Conservation (phyloP, 2,329 filamentous ascomycete species). For the Claviceps capensis region DNA sequence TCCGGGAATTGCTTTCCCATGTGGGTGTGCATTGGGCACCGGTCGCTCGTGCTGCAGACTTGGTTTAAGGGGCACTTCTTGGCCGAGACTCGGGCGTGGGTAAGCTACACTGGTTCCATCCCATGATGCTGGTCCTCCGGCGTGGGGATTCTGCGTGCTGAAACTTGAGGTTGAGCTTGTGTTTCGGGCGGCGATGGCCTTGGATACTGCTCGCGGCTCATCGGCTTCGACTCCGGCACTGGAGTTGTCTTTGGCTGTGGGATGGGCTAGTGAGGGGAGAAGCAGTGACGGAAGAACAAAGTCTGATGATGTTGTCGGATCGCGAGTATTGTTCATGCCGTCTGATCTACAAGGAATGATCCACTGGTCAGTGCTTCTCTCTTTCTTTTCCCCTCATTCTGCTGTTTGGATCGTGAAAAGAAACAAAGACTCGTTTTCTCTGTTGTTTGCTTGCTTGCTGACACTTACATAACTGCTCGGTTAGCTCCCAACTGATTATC, state of each 20-base stretch:
- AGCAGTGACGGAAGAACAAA: conserved; percentile 12
- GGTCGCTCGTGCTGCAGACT: conserved; percentile 25
- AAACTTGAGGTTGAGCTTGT: conserved; percentile 7
- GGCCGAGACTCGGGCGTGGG: conserved; percentile 13
- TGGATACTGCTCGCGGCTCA: no score
- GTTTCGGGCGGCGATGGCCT: no score
- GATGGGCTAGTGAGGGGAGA: conserved; percentile 11
- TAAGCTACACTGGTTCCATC: conserved; percentile 15
- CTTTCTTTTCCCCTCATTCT: not conserved
- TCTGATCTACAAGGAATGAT: conserved; percentile 5
- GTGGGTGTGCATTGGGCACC: conserved; percentile 11
- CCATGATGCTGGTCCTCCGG: conserved; percentile 11
- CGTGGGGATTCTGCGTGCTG: conserved; percentile 11
- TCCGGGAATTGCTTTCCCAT: conserved; percentile 9
- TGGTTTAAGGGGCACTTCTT: conserved; percentile 14
- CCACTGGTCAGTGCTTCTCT: not conserved
- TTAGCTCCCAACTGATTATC: conserved; percentile 12
- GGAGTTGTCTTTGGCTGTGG: conserved; percentile 5
- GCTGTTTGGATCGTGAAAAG: no score
- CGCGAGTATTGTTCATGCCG: conserved; percentile 6
- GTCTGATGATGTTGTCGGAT: conserved; percentile 7
- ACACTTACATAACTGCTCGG: conserved; percentile 10
- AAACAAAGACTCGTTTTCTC: not conserved
- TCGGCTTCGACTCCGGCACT: conserved; percentile 1
- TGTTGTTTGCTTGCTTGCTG: no score